Base-by-base conservation (phyloP, 2,329 filamentous ascomycete genomes). In the Paecilomyces variotii region DNA sequence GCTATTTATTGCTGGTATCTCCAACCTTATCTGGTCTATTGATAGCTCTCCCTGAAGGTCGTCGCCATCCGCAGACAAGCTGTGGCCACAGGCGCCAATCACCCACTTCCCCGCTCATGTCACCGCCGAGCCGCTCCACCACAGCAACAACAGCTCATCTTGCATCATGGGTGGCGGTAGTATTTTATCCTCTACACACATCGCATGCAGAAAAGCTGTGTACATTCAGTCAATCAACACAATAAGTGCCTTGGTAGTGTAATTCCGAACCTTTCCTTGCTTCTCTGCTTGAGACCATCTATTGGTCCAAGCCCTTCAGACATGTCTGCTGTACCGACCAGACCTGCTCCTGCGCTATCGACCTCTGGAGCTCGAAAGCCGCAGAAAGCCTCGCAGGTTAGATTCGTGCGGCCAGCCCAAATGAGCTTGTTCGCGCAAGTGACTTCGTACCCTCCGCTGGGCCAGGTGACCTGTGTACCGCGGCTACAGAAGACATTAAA, bases 361-460 rank as follows among this genome's bases (percentile, higher is more conserved):
- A 32, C 27, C 24, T 26, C 11, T 9, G 54, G 19, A 30, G 26
- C 19, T 34, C 53, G 34, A 9, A 55, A 55, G 53, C 45, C 25
- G 34, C 25, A 59, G 32, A 66, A 65, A 49, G 64, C 66, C 50
- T 68, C 67, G 3, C 72, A 72, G 57, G 61, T 68, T 51, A 68
- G 66, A 55, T 75, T 76, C 61, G 66, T 68, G 52, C 66, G 70
- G 11, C 67, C 73, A 11, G 72, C 70, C 0, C 74, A 79, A 61
- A 80, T 76, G 74, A 74, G 72, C 66, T 68, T 82, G 72, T 82
- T 81, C 68, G 80, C 82, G 25, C 78, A 79, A 61, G 72, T 88
- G 12, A 81, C 79, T 4, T 84, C 80, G 60, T 87, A 85, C 67
- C 92, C 92, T 11, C 84, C 90, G 0, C 74, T 96, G 56, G 90